Conservation (phyloP, 805 yeast genomes). For the Phaffomyces opuntiae region DNA sequence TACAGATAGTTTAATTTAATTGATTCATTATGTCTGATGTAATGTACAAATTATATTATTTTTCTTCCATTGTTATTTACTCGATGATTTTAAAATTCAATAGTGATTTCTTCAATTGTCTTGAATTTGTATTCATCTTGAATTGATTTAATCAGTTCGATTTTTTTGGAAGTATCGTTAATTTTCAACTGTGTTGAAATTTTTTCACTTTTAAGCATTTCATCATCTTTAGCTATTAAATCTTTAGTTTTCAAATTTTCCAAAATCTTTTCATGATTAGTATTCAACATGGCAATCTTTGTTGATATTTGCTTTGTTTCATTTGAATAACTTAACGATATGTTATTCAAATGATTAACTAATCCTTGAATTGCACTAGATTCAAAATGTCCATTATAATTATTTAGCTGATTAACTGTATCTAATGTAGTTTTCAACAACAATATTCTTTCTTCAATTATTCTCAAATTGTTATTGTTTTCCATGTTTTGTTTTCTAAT, state of each 20-base stretch:
- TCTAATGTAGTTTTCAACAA: slow-evolving; percentile 15
- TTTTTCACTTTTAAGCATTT: slow-evolving; percentile 5
- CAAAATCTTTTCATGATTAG: slow-evolving; percentile 15
- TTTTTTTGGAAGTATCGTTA: slow-evolving; percentile 7
- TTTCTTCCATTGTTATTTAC: too few species aligned
- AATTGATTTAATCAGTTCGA: slow-evolving; percentile 5
- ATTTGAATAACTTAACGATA: slow-evolving; percentile 14
- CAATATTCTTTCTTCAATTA: slow-evolving; percentile 14
- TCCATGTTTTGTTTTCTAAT: slow-evolving; percentile 10
- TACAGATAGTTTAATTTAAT: too few species aligned
- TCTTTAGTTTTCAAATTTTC: slow-evolving; percentile 4
- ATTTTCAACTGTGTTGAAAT: slow-evolving; percentile 13
- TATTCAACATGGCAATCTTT: slow-evolving; percentile 16
- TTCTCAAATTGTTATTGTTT: slow-evolving; percentile 9
- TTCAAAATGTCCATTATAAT: slow-evolving; percentile 3
- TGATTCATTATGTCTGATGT: too few species aligned
- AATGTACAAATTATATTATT: too few species aligned
- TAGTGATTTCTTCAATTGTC: slow-evolving; percentile 9
- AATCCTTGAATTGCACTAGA: slow-evolving; percentile 11
- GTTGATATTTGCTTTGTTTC: slow-evolving; percentile 15
- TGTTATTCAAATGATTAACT: slow-evolving; percentile 10
- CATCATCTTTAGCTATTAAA: slow-evolving; percentile 1
- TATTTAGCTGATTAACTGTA: slow-evolving; percentile 1
- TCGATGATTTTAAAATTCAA: slow-evolving; percentile 4
- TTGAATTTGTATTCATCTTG: slow-evolving; percentile 4